Base-by-base conservation (phyloP, 148 eudicot species). In the Nepenthes mirabilis region DNA sequence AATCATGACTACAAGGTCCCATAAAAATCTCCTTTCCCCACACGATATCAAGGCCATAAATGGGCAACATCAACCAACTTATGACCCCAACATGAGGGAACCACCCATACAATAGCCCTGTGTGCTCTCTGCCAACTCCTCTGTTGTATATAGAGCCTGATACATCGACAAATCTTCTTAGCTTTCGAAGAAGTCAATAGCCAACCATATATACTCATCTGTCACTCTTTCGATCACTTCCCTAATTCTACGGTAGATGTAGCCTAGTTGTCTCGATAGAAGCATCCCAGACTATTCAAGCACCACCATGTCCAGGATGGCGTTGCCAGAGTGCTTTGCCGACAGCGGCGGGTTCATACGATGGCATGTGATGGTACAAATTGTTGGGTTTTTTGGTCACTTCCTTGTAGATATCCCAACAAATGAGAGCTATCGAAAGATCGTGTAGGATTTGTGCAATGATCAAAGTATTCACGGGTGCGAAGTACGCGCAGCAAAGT, bases 21-120 rank as follows among this genome's bases (percentile, higher is more conserved):
- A 78, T 78, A 45, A 74, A 75, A 5, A 78, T 33, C 54, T 78
- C 82, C 36, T 71, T 68, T 9, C 82, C 82, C 82, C 79, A 78
- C 10, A 76, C 79, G 57, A 74, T 74, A 52, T 74, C 79, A 14
- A 78, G 57, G 59, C 82, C 82, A 68, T 78, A 74, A 23, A 74
- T 70, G 0, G 82, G 79, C 9, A 78, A 57, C 4, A 59, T 74
- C 62, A 78, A 60, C 82, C 79, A 78, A 52, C 79, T 78, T 40
- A 74, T 71, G 9, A 74, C 79, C 53, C 72, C 70, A 33, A 78
- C 13, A 36, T 75, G 65, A 2, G 82, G 82, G 71, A 23, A 23
- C 23, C 23, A 23, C 23, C 23, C 23, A 23, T 23, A 23, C 23
- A 23, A 23, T 65, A 70, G 12, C 73, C 74, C 59, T 65, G 58